Evolutionary conservation across 2,329 filamentous ascomycete species (phyloP).

Genomic region (Xylariomycetidae sp.): DNA sequence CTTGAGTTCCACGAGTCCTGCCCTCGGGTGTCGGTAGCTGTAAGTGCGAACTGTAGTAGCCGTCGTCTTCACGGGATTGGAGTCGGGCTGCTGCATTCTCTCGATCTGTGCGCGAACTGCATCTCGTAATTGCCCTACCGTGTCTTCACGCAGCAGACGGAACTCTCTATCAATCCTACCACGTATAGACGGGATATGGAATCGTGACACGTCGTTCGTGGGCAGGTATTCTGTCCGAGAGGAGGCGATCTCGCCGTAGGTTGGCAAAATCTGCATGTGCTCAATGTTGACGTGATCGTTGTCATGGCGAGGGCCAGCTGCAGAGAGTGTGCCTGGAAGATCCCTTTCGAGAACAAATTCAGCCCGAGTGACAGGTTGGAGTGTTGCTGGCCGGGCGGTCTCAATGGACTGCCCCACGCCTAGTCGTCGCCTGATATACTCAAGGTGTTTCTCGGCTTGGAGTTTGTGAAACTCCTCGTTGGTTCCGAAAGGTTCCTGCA

Average conservation of each 20-base stretch:
- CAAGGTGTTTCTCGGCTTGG: conserved; percentile 25
- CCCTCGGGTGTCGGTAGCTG: conserved; percentile 29
- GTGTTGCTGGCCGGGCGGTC: conserved; percentile 1
- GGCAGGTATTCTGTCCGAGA: conserved; percentile 38
- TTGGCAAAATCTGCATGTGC: conserved; percentile 44
- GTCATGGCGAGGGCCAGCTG: conserved; percentile 35
- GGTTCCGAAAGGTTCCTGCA: conserved; percentile 3
- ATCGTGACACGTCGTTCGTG: conserved; percentile 30
- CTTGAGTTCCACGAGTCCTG: conserved; percentile 30
- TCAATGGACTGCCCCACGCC: conserved; percentile 22
- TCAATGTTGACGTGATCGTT: conserved; percentile 43
- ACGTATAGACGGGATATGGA: conserved; percentile 35
- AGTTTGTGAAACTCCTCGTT: conserved; percentile 20
- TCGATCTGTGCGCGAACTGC: conserved; percentile 36
- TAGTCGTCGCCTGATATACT: conserved; percentile 26
- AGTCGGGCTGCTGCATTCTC: conserved; percentile 21
- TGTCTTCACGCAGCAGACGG: conserved; percentile 49
- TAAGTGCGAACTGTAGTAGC: conserved; percentile 30
- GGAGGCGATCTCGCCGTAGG: conserved; percentile 39
- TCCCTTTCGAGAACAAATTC: conserved; percentile 26
- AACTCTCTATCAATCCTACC: conserved; percentile 51
- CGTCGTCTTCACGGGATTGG: no score
- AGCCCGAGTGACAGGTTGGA: conserved; percentile 12
- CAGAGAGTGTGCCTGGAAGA: conserved; percentile 28
- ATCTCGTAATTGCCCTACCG: conserved; percentile 46